Conservation (phyloP, 768 basidiomycete species). For the Macrolepiota dolichaula region DNA sequence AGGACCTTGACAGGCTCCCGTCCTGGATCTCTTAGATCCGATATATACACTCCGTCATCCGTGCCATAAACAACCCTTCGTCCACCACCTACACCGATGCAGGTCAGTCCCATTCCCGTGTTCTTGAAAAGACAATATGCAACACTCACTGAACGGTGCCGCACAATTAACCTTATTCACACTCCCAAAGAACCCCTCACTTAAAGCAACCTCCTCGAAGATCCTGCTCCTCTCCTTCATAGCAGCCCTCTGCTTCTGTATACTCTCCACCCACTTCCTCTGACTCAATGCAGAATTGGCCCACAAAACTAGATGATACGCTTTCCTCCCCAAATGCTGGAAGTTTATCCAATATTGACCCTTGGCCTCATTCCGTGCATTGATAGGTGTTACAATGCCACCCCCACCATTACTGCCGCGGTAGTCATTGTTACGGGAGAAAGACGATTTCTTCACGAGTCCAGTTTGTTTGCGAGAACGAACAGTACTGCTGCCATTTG, state of each 20-base stretch:
- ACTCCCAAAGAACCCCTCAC: conserved; percentile 85
- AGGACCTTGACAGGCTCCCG: conserved; percentile 89
- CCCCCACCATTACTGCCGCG: conserved; percentile 22
- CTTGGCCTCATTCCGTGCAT: conserved; percentile 61
- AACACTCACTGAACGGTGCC: conserved; percentile 75
- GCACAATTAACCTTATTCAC: conserved; percentile 92
- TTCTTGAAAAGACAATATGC: neutral
- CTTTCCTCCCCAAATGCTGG: conserved; percentile 89
- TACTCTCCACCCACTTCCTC: conserved; percentile 92
- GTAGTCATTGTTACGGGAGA: conserved; percentile 25
- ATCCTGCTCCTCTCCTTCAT: conserved; percentile 82
- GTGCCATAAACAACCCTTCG: conserved; percentile 93
- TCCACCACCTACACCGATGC: conserved; percentile 58
- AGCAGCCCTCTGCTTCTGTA: conserved; percentile 83
- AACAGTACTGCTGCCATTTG: conserved; percentile 24
- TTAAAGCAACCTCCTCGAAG: conserved; percentile 82
- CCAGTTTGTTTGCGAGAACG: conserved; percentile 39
- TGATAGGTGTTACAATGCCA: conserved; percentile 45
- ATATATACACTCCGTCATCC: conserved; percentile 94
- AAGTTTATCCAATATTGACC: conserved; percentile 92
- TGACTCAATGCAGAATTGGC: conserved; percentile 80
- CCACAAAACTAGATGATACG: conserved; percentile 90
- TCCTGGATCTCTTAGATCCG: conserved; percentile 73
- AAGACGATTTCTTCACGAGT: conserved; percentile 42
- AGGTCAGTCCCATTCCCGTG: neutral